A percentile compares a stretch with the other conserved stretches of the same genome.
Evolutionary conservation across 2,329 filamentous ascomycete genomes (phyloP).

Genomic region (Fusarium tricinctum): DNA sequence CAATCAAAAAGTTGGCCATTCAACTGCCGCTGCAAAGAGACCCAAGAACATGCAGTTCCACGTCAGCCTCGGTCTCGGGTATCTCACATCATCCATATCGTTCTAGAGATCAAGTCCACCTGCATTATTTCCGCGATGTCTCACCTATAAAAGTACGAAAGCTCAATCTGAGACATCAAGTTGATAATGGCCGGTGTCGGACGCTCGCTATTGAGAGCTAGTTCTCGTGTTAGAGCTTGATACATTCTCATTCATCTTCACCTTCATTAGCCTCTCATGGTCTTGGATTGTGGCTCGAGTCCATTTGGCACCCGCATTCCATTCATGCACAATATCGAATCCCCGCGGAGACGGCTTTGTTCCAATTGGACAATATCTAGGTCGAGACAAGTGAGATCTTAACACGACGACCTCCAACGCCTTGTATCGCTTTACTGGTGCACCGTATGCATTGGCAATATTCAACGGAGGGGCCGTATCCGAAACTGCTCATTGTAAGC

Average conservation of each 20-base stretch:
- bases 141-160: conserved; percentile 12
- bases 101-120: conserved; percentile 14
- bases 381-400: conserved; percentile 29
- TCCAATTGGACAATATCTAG: conserved; percentile 44
- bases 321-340: conserved; percentile 42
- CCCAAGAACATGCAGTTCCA: conserved; percentile 4
- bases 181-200: conserved; percentile 8
- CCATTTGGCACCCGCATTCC: conserved; percentile 31
- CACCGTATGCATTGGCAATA: conserved; percentile 15
- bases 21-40: conserved; percentile 9
- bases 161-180: conserved; percentile 18
- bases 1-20: conserved; percentile 1
- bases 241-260: conserved; percentile 3
- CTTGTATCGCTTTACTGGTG: conserved; percentile 9
- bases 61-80: conserved; percentile 5
- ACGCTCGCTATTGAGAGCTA: conserved; percentile 17
- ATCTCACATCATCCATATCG: conserved; percentile 17
- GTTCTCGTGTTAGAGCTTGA: background rate
- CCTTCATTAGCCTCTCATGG: conserved; percentile 20
- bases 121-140: conserved; percentile 18
- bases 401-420: conserved; percentile 17
- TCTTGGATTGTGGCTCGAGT: conserved; percentile 16
- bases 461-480: conserved; percentile 5
- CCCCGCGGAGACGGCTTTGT: conserved; percentile 31
- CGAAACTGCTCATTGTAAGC: background rate